These are phyloP conservation scores for Debaryomyces singareniensis DNA, from an alignment of 1,139 yeast species.

Conservation along the genomic window DNA sequence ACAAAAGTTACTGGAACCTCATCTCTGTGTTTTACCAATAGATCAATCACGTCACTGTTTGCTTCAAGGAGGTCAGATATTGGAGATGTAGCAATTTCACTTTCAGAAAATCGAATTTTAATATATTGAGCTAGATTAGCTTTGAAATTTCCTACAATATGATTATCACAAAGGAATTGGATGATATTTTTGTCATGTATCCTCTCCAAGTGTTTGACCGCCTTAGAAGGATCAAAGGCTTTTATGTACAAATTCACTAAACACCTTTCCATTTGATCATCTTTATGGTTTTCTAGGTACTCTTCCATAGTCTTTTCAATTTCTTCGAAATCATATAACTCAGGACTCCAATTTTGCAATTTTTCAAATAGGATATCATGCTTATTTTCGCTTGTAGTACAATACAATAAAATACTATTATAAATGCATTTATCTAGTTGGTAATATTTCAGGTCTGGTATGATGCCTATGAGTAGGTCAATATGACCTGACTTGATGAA, in stretches of 20 bases:
- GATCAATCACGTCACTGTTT: slow-evolving; percentile 41
- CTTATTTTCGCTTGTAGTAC: slow-evolving; percentile 31
- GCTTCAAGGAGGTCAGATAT: slow-evolving; percentile 33
- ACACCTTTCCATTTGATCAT: slow-evolving; percentile 34
- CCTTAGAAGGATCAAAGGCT: slow-evolving; percentile 52
- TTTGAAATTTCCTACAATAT: slow-evolving; percentile 49
- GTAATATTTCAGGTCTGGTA: slow-evolving; percentile 44
- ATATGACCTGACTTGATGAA: slow-evolving; percentile 48
- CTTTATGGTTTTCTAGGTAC: slow-evolving; percentile 17
- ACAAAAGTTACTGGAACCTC: slow-evolving; percentile 53
- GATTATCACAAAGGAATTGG: slow-evolving; percentile 53
- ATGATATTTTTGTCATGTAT: slow-evolving; percentile 52
- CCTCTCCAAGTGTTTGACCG: slow-evolving; percentile 56
- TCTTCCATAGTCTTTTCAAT: slow-evolving; percentile 47
- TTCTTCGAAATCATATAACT: slow-evolving; percentile 42
- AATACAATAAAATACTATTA: slow-evolving; percentile 45
- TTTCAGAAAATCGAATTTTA: slow-evolving; percentile 31
- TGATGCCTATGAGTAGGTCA: slow-evolving; percentile 38
- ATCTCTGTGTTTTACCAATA: slow-evolving; percentile 60
- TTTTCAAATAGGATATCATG: slow-evolving; percentile 30
- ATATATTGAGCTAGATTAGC: slow-evolving; percentile 49
- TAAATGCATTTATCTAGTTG: slow-evolving; percentile 39
- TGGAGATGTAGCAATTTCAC: slow-evolving; percentile 31
- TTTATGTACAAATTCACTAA: slow-evolving; percentile 54
- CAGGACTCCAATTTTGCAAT: slow-evolving; percentile 53